phyloP scores from a whole-genome alignment of 306 rosid species.

The Rosa lucieae region DNA sequence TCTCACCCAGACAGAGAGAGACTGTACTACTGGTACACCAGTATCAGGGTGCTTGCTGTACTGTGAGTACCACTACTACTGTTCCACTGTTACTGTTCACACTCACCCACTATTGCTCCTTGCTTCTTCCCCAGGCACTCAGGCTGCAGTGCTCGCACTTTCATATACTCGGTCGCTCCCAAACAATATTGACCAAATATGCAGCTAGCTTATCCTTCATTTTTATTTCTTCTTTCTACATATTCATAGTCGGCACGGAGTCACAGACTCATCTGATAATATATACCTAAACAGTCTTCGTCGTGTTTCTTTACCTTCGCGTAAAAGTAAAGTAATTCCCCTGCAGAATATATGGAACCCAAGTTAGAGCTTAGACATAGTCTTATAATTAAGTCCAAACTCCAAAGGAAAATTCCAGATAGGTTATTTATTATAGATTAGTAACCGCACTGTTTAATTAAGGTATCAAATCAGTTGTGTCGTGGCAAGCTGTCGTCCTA shows the following conservation, averaged over 20 bases:
- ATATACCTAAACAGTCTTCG: neutral
- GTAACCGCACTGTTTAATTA: neutral
- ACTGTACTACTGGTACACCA: neutral
- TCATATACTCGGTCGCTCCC: neutral
- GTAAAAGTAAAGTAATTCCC: neutral
- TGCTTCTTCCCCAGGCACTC: constrained; percentile 47
- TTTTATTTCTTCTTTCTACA: neutral
- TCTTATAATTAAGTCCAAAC: neutral
- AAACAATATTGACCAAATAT: neutral
- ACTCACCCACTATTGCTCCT: constrained; percentile 26
- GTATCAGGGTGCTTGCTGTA: neutral
- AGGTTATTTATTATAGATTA: neutral
- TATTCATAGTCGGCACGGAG: neutral
- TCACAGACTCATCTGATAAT: neutral
- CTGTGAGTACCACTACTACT: neutral
- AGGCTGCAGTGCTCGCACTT: neutral
- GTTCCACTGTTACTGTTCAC: constrained; percentile 6
- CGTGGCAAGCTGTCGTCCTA: constrained; percentile 34
- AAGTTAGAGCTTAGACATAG: neutral
- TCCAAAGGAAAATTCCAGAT: neutral
- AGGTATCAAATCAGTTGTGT: neutral
- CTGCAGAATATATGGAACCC: neutral
- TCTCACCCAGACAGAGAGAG: neutral
- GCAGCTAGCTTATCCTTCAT: neutral
- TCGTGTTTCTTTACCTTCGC: neutral